Percentiles rank a stretch among this genome's conserved stretches.
Conservation (phyloP, 2,329 filamentous ascomycete species). For the Microascus cirrosus region DNA sequence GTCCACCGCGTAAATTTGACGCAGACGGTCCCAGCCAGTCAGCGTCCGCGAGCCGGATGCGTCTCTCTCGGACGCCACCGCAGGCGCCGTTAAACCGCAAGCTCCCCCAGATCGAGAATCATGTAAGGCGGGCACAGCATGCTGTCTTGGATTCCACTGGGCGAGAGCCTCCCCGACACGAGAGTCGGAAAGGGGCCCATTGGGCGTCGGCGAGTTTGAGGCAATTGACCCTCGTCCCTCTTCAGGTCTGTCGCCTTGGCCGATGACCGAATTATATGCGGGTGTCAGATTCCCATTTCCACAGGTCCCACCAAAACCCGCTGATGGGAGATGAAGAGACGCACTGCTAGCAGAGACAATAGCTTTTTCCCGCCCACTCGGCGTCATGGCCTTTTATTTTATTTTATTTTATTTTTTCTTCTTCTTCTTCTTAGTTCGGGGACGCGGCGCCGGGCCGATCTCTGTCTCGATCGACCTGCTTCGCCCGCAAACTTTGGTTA, state of each 20-base stretch:
- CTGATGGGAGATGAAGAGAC: not conserved
- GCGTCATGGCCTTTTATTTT: too few species aligned
- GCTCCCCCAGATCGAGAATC: not conserved
- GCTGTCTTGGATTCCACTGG: not conserved
- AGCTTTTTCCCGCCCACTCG: not conserved
- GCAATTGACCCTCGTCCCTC: not conserved
- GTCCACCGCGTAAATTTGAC: not conserved
- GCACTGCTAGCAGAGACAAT: not conserved
- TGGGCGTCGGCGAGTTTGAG: too few species aligned
- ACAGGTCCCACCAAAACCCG: not conserved
- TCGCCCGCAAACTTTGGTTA: not conserved
- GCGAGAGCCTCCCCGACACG: not conserved
- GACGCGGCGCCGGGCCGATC: too few species aligned
- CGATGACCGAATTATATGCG: not conserved
- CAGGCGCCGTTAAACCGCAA: not conserved
- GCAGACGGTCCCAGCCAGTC: not conserved
- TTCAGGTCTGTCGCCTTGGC: not conserved
- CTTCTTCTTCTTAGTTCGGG: too few species aligned
- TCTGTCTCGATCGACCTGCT: too few species aligned
- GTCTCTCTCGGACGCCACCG: not conserved
- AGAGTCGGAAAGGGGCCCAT: too few species aligned
- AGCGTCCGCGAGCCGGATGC: not conserved
- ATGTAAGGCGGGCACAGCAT: not conserved
- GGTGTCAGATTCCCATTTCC: slow-evolving; percentile 4
- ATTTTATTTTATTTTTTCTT: too few species aligned